phyloP scores from a whole-genome alignment of 129 eudicot species.

The Flaveria trinervia region DNA sequence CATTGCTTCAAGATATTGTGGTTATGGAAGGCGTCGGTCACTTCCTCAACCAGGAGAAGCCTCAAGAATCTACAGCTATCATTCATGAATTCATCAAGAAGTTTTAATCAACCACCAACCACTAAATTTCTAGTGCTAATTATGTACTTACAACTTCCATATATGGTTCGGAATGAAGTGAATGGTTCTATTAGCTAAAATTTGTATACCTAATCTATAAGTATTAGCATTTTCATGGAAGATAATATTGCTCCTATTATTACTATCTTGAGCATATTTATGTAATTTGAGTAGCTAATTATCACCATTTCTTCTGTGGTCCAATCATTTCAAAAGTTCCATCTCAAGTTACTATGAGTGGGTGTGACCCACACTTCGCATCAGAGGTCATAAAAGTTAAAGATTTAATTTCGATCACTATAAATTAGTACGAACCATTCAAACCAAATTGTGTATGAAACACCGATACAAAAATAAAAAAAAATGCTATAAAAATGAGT shows the following conservation, averaged over 20 bases:
- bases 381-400: no score
- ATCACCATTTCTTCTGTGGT: background rate
- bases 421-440: no score
- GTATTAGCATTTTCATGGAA: background rate
- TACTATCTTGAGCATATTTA: slow-evolving; percentile 12
- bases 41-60: slow-evolving; percentile 49
- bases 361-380: no score
- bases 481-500: no score
- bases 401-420: no score
- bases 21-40: slow-evolving; percentile 46
- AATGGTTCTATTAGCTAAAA: slow-evolving; percentile 20
- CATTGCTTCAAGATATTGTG: slow-evolving; percentile 41
- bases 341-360: no score
- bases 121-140: background rate
- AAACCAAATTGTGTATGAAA: no score
- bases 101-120: slow-evolving; percentile 1
- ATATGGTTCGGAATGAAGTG: slow-evolving; percentile 37
- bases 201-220: background rate
- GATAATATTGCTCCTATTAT: slow-evolving; percentile 6
- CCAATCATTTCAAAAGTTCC: no score
- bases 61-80: slow-evolving; percentile 43
- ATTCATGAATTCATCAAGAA: slow-evolving; percentile 35
- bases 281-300: slow-evolving; percentile 20
- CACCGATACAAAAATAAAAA: no score
- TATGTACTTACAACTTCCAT: background rate